A percentile compares a stretch with the other conserved stretches of the same genome.
Evolutionary conservation across 306 rosid genomes (phyloP).

Genomic region (Trifolium pratense): DNA sequence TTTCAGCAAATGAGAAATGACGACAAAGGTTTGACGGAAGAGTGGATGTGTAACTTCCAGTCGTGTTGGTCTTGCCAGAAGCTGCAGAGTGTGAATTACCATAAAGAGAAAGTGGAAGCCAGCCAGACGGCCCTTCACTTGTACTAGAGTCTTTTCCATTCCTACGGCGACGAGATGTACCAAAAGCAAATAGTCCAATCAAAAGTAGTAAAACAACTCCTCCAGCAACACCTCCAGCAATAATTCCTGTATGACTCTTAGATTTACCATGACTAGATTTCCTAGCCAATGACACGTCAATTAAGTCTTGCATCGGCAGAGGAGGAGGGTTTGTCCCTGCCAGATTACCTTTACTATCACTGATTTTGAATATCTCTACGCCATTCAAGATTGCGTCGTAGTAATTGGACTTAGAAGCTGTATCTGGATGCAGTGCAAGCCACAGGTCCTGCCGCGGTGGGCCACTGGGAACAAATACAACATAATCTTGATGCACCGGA

Average conservation of each 20-base stretch:
- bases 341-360: constrained; percentile 58
- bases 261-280: constrained; percentile 54
- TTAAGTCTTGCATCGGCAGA: constrained; percentile 52
- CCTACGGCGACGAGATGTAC: constrained; percentile 52
- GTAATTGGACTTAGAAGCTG: constrained; percentile 21
- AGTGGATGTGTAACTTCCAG: constrained; percentile 87
- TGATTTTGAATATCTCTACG: constrained; percentile 85
- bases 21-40: constrained; percentile 96
- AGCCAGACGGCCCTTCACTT: constrained; percentile 96
- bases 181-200: constrained; percentile 60
- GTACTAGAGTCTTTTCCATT: constrained; percentile 68
- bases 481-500: constrained; percentile 63
- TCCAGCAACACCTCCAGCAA: constrained; percentile 75
- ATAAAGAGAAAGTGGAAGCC: constrained; percentile 96
- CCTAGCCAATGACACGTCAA: constrained; percentile 63
- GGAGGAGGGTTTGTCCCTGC: constrained; percentile 84
- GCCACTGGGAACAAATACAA: constrained; percentile 62
- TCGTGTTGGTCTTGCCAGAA: constrained; percentile 93
- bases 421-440: constrained; percentile 74
- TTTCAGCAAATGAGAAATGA: constrained; percentile 97
- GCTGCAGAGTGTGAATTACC: constrained; percentile 91
- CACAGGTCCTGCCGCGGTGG: constrained; percentile 78
- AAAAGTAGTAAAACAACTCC: constrained; percentile 64
- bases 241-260: constrained; percentile 59
- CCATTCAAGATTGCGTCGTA: constrained; percentile 78